phyloP scores from a whole-genome alignment of 345 rosid genomes.

The Lenwebbia sp. region DNA sequence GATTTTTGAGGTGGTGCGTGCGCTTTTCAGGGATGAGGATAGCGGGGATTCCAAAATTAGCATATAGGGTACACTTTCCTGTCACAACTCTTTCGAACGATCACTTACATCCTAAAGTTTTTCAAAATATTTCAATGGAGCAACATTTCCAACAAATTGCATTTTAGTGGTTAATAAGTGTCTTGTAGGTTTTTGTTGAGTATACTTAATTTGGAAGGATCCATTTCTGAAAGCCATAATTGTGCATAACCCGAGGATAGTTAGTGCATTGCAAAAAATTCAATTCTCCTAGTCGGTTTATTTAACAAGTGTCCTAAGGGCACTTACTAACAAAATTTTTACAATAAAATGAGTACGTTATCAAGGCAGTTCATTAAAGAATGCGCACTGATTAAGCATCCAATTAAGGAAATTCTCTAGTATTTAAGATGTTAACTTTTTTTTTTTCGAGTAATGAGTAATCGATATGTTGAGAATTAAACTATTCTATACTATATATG shows the following conservation, averaged over 20 bases:
- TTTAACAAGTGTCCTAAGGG: not conserved
- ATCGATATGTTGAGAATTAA: not conserved
- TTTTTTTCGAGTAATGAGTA: not conserved
- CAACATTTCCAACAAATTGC: not conserved
- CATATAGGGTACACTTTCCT: not conserved
- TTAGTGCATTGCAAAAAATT: not conserved
- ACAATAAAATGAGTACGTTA: not conserved
- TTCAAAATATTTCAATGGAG: not conserved
- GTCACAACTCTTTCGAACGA: not conserved
- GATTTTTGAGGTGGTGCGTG: not conserved
- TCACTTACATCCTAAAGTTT: not conserved
- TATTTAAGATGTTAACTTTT: not conserved
- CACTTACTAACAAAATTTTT: not conserved
- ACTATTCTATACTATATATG: not conserved
- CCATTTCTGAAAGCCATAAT: not conserved
- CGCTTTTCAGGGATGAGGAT: not conserved
- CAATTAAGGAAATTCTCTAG: not conserved
- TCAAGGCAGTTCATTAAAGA: not conserved
- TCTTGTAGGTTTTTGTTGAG: not conserved
- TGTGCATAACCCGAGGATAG: not conserved
- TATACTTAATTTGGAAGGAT: not conserved
- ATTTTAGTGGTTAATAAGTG: not conserved
- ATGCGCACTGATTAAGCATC: not conserved
- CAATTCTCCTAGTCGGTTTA: not conserved
- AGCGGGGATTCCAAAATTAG: not conserved